Conservation (phyloP, 441 rosid genomes). For the Populus hybrid region DNA sequence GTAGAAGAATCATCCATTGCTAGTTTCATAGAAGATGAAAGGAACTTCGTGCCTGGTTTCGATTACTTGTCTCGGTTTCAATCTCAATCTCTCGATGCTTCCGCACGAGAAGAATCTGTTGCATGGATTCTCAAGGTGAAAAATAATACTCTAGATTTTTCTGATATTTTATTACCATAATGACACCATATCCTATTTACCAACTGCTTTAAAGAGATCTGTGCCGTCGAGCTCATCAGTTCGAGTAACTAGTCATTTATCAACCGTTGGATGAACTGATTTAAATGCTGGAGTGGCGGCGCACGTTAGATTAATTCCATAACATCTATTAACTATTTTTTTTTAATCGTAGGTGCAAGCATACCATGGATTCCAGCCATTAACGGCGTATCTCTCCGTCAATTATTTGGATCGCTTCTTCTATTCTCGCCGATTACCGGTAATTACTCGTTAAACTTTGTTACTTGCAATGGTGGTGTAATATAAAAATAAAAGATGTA, state of each 20-base stretch:
- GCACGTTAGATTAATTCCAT: not conserved
- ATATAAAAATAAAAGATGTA: not conserved
- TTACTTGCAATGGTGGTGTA: too few species aligned
- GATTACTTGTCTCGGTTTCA: slow-evolving; percentile 74
- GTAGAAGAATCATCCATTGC: slow-evolving; percentile 71
- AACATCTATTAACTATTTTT: not conserved
- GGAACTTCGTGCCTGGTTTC: slow-evolving; percentile 78
- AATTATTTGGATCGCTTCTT: slow-evolving; percentile 93
- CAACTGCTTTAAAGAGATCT: slow-evolving; percentile 15
- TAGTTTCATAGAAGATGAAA: slow-evolving; percentile 63
- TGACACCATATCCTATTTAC: slow-evolving; percentile 13
- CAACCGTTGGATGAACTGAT: slow-evolving; percentile 8
- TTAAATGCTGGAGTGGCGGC: slow-evolving; percentile 5
- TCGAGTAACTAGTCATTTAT: not conserved
- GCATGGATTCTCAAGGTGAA: slow-evolving; percentile 92
- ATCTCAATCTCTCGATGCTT: slow-evolving; percentile 71
- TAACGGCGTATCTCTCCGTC: slow-evolving; percentile 94
- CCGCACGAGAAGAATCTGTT: slow-evolving; percentile 82
- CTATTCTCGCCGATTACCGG: slow-evolving; percentile 66
- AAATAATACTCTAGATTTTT: not conserved
- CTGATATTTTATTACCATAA: slow-evolving; percentile 6
- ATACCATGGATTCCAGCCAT: slow-evolving; percentile 62
- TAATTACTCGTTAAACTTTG: slow-evolving; percentile 27
- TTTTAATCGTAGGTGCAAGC: slow-evolving; percentile 56
- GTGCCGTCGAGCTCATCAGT: slow-evolving; percentile 6